Conservation (phyloP, 2,329 filamentous ascomycete species). For the Ilyonectria sp. region DNA sequence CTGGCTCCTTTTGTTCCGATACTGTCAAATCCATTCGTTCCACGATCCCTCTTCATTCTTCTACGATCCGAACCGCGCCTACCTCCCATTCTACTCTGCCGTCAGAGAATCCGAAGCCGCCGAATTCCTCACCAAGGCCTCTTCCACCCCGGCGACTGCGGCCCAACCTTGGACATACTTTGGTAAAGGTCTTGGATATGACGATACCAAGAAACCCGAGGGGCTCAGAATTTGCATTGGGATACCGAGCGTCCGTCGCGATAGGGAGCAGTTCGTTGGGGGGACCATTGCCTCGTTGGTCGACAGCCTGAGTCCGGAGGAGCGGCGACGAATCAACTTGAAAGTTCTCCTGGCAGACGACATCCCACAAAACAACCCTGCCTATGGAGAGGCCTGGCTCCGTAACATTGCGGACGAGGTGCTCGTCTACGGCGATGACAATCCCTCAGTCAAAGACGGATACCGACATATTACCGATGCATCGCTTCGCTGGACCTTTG, state of each 20-base stretch:
- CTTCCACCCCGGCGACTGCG: slow-evolving; percentile 16
- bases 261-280: slow-evolving; percentile 45
- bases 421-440: slow-evolving; percentile 44
- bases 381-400: slow-evolving; percentile 50
- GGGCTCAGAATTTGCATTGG: slow-evolving; percentile 46
- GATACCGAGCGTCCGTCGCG: slow-evolving; percentile 48
- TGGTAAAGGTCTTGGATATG: not conserved
- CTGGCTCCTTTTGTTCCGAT: slow-evolving; percentile 43
- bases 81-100: slow-evolving; percentile 43
- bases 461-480: slow-evolving; percentile 32
- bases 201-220: not conserved
- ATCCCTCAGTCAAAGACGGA: slow-evolving; percentile 1
- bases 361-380: slow-evolving; percentile 44
- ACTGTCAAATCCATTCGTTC: slow-evolving; percentile 41
- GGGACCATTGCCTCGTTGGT: slow-evolving; percentile 49
- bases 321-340: slow-evolving; percentile 47
- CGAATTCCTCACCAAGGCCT: slow-evolving; percentile 32
- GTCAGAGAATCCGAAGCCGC: slow-evolving; percentile 44
- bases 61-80: slow-evolving; percentile 44
- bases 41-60: slow-evolving; percentile 47
- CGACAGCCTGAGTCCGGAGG: slow-evolving; percentile 45
- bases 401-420: slow-evolving; percentile 48
- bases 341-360: slow-evolving; percentile 50
- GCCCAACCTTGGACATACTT: slow-evolving; percentile 24
- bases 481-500: slow-evolving; percentile 26